Conservation (phyloP, 2,329 filamentous ascomycete genomes). For the Aulographum hederae region DNA sequence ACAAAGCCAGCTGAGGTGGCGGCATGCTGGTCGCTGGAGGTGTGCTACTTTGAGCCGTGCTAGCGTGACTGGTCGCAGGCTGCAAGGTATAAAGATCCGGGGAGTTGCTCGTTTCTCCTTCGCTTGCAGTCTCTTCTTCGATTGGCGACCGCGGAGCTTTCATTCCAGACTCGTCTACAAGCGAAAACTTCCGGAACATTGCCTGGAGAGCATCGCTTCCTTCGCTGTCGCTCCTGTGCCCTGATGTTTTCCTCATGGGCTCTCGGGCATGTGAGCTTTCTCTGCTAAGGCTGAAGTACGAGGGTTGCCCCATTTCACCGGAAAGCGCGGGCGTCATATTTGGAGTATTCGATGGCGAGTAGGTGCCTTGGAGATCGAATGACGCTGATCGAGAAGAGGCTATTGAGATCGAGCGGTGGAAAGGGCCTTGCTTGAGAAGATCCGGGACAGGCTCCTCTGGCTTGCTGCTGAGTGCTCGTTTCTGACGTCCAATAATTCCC, state of each 20-base stretch:
- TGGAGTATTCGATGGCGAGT: constrained; percentile 72
- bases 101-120: constrained; percentile 55
- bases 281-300: constrained; percentile 70
- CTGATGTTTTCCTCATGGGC: constrained; percentile 49
- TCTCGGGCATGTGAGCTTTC: constrained; percentile 41
- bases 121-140: constrained; percentile 57
- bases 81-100: constrained; percentile 59
- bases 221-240: constrained; percentile 78
- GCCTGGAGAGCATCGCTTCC: constrained; percentile 70
- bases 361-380: constrained; percentile 61
- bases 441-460: constrained; percentile 74
- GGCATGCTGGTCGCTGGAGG: constrained; percentile 56
- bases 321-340: constrained; percentile 65
- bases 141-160: constrained; percentile 38
- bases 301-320: constrained; percentile 58
- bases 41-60: constrained; percentile 29
- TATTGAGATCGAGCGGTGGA: constrained; percentile 71
- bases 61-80: constrained; percentile 32
- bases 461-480: constrained; percentile 68
- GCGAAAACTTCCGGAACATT: constrained; percentile 58
- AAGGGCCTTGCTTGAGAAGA: constrained; percentile 79
- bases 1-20: constrained; percentile 80
- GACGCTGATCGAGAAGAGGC: constrained; percentile 86
- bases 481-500: constrained; percentile 91
- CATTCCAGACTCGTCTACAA: constrained; percentile 42